A percentile compares a stretch with the other conserved stretches of the same genome.
These are phyloP conservation scores for Nicotiana paniculata DNA, from an alignment of 257 asterid genomes.

Conservation along the genomic window DNA sequence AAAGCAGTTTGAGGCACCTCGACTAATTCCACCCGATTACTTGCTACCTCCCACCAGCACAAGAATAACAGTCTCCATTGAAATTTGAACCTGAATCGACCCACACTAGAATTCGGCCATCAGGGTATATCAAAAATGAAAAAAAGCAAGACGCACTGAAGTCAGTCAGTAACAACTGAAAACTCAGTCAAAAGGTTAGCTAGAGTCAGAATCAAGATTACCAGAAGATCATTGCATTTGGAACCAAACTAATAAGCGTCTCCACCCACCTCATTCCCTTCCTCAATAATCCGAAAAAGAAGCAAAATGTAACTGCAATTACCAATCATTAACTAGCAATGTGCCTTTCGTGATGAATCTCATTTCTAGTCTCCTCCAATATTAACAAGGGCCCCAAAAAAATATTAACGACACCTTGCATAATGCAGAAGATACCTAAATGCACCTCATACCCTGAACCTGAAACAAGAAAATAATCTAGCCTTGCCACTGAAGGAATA, in stretches of 20 bases:
- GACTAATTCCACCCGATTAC: too few relatives aligned
- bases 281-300: background rate
- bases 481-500: background rate
- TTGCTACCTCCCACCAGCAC: too few relatives aligned
- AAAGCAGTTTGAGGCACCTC: too few relatives aligned
- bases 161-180: background rate
- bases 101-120: too few relatives aligned
- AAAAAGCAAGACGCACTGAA: background rate
- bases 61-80: too few relatives aligned
- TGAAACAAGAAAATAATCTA: background rate
- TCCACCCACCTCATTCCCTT: background rate
- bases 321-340: background rate
- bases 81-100: too few relatives aligned
- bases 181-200: background rate
- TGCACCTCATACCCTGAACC: background rate
- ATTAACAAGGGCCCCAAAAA: background rate
- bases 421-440: background rate
- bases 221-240: background rate
- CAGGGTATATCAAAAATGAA: background rate
- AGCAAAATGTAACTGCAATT: background rate
- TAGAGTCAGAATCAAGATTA: background rate
- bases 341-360: background rate
- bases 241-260: background rate
- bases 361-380: background rate
- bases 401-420: background rate